A percentile compares a stretch with the other conserved stretches of the same genome.
These are phyloP conservation scores for Leucosporidium creatinivorum DNA, from an alignment of 768 basidiomycete genomes.

Conservation along the genomic window DNA sequence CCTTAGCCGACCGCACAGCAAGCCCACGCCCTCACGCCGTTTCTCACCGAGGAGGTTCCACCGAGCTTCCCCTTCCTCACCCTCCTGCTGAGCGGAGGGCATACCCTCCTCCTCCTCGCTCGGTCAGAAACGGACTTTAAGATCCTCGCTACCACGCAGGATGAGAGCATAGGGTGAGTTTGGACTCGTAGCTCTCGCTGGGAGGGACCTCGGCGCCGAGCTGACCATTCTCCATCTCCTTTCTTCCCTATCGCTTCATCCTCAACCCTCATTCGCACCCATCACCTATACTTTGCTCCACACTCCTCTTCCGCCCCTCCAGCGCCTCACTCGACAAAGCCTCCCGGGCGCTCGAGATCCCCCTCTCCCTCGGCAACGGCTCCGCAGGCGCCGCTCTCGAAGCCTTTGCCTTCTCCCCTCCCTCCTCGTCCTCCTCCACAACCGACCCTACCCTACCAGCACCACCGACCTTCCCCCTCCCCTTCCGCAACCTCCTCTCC, in stretches of 20 bases:
- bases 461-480: conserved; percentile 46
- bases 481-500: conserved; percentile 52
- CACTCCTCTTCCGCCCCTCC: neutral
- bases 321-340: conserved; percentile 73
- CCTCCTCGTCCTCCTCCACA: conserved; percentile 6
- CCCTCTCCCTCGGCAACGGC: conserved; percentile 48
- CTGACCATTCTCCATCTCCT: too few relatives aligned
- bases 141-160: conserved; percentile 33
- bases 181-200: too few relatives aligned
- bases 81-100: conserved; percentile 85
- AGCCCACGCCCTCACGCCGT: conserved; percentile 75
- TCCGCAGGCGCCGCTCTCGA: conserved; percentile 73
- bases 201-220: neutral
- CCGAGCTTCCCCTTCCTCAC: conserved; percentile 78
- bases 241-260: too few relatives aligned
- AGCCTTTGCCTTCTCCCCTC: conserved; percentile 46
- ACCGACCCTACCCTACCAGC: conserved; percentile 47
- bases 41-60: conserved; percentile 52
- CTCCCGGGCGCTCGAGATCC: conserved; percentile 59
- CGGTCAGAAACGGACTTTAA: conserved; percentile 32
- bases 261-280: neutral
- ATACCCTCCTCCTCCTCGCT: conserved; percentile 78
- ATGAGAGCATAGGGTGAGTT: conserved; percentile 33
- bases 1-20: neutral
- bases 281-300: neutral